Base-by-base conservation (phyloP, 2,329 filamentous ascomycete genomes). In the Neopestalotiopsis rosae region DNA sequence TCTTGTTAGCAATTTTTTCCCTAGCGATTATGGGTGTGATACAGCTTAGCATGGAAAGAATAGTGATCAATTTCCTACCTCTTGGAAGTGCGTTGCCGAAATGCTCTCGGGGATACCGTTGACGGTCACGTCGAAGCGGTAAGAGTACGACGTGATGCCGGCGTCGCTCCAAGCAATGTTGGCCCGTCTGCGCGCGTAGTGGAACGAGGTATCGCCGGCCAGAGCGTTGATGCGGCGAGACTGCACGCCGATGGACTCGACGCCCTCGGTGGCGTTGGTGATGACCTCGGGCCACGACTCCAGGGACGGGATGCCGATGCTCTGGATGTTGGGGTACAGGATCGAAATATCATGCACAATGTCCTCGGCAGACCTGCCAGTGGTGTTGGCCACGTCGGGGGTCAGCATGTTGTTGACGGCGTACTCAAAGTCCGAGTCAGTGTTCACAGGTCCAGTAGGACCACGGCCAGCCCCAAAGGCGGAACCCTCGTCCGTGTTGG, bases 81-180 rank as follows among this genome's bases (percentile, higher is more conserved):
- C 80, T 68, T 79, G 75, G 71, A 87, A 86, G 24, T 86, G 79
- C 3, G 73, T 74, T 9, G 79, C 73, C 9, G 76, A 76, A 24
- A 62, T 66, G 17, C 49, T 69, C 5, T 67, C 68, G 7, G 63
- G 20, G 3, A 74, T 24, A 1, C 74, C 76, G 52, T 76, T 77
- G 1, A 76, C 72, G 6, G 67, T 67, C n/a, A 79, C 77, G 65
- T 80, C 75, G 65, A 80, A 80, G 13, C 77, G 77, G 67, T 79
- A 80, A 1, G 72, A 71, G 61, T 76, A 80, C 9, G 75, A 77
- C 0, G 74, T 72, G 14, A 79, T 3, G 7, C 71, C 74, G 57
- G 74, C 70, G 4, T 72, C 70, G 5, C 68, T 66, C 78, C 78
- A 80, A 1, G 71, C 72, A 24, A 74, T 69, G 62, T 74, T 79